These are phyloP conservation scores for Russula earlei DNA, from an alignment of 768 basidiomycete genomes.

Conservation along the genomic window DNA sequence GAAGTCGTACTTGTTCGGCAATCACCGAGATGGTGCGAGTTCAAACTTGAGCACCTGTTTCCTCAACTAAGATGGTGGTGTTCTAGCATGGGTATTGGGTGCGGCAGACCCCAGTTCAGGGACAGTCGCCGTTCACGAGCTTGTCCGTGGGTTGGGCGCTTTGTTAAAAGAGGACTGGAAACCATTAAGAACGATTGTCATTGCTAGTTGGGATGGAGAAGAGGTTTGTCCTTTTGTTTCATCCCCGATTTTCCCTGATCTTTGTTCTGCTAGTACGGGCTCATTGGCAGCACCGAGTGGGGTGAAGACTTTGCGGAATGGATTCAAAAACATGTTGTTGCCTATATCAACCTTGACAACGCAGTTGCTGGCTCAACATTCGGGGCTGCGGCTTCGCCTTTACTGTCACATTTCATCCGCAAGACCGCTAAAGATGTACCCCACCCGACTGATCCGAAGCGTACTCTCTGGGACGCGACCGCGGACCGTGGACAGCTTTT, in stretches of 20 bases:
- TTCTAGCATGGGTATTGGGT: slow-evolving; percentile 64
- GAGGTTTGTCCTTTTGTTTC: slow-evolving; percentile 31
- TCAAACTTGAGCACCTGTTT: neutral
- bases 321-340: slow-evolving; percentile 70
- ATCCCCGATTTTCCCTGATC: neutral
- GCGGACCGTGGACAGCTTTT: slow-evolving; percentile 48
- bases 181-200: slow-evolving; percentile 66
- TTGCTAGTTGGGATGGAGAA: slow-evolving; percentile 79
- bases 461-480: slow-evolving; percentile 73
- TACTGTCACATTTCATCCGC: slow-evolving; percentile 68
- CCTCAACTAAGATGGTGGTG: neutral
- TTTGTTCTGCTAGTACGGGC: slow-evolving; percentile 38
- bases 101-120: slow-evolving; percentile 75
- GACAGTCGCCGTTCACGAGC: slow-evolving; percentile 67
- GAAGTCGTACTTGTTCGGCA: slow-evolving; percentile 83
- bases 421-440: slow-evolving; percentile 58
- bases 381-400: slow-evolving; percentile 58
- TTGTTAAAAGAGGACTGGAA: slow-evolving; percentile 71
- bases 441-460: slow-evolving; percentile 56
- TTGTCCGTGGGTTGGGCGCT: slow-evolving; percentile 63
- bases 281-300: slow-evolving; percentile 86
- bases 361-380: slow-evolving; percentile 57
- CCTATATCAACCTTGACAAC: slow-evolving; percentile 79
- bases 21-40: slow-evolving; percentile 75
- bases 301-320: slow-evolving; percentile 85